These are phyloP conservation scores for Alternaria arborescens DNA, from an alignment of 2,329 filamentous ascomycete species.

Conservation along the genomic window DNA sequence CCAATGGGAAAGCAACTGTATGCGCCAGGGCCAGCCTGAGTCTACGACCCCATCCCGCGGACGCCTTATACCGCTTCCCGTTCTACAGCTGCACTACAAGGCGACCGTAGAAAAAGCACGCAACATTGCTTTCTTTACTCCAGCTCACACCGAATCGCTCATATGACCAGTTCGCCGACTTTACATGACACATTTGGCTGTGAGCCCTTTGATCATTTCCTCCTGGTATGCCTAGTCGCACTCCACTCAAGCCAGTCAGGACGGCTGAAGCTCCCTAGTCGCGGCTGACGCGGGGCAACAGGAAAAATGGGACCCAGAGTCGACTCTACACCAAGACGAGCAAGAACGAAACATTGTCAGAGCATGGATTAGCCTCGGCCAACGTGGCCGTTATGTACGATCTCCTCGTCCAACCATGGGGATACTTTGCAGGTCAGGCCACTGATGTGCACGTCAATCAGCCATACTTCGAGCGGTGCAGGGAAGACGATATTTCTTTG, in stretches of 20 bases:
- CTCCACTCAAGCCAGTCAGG: not conserved
- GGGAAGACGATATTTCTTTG: not conserved
- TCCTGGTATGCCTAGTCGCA: slow-evolving; percentile 1
- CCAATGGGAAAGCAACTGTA: not conserved
- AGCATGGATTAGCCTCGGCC: slow-evolving; percentile 7
- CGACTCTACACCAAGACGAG: not conserved
- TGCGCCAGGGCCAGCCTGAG: not conserved
- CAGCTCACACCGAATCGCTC: not conserved
- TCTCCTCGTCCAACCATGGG: not conserved
- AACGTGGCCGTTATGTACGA: not conserved
- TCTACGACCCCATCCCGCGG: not conserved
- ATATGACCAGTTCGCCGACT: not conserved
- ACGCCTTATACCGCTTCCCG: not conserved
- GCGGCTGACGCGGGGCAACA: not conserved
- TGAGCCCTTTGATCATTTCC: slow-evolving; percentile 2
- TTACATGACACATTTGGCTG: slow-evolving; percentile 3
- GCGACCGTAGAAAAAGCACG: not conserved
- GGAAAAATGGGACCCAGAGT: slow-evolving; percentile 9
- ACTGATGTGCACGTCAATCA: not conserved
- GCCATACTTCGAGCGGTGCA: not conserved
- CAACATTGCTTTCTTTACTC: not conserved
- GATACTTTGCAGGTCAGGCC: too few relatives aligned
- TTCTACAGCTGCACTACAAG: not conserved
- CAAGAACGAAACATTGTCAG: slow-evolving; percentile 2
- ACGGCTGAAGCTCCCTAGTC: not conserved